phyloP scores from a whole-genome alignment of 768 basidiomycete genomes.

The Russula dissimulans region DNA sequence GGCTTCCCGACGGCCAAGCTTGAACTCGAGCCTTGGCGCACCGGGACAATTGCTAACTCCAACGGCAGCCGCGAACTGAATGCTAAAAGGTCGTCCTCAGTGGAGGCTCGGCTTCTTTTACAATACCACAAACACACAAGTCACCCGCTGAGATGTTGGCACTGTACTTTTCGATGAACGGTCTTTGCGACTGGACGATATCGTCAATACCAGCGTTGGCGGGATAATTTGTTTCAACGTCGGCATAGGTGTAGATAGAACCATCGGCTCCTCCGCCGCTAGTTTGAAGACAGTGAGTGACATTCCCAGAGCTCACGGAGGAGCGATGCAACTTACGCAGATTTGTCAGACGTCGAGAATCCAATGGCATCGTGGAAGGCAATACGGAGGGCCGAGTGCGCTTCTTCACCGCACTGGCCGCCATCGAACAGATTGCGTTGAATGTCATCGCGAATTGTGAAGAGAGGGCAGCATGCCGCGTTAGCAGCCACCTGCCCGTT shows the following conservation, averaged over 20 bases:
- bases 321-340: neutral
- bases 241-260: constrained; percentile 19
- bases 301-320: neutral
- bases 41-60: constrained; percentile 30
- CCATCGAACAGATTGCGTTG: constrained; percentile 24
- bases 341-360: neutral
- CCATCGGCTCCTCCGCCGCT: constrained; percentile 24
- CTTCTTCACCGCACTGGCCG: constrained; percentile 27
- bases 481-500: constrained; percentile 25
- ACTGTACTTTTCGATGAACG: constrained; percentile 27
- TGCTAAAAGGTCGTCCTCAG: constrained; percentile 17
- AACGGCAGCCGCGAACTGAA: constrained; percentile 29
- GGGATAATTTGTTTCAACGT: constrained; percentile 15
- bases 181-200: constrained; percentile 23
- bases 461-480: constrained; percentile 26
- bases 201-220: constrained; percentile 20
- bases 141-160: constrained; percentile 35
- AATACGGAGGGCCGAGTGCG: constrained; percentile 24
- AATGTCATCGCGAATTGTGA: constrained; percentile 27
- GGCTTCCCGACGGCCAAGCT: constrained; percentile 27
- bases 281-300: neutral
- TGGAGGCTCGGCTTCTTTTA: neutral
- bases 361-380: constrained; percentile 25
- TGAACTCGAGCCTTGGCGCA: constrained; percentile 27
- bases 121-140: constrained; percentile 29